Base-by-base conservation (phyloP, 345 rosid species). In the Erucastrum elatum region DNA sequence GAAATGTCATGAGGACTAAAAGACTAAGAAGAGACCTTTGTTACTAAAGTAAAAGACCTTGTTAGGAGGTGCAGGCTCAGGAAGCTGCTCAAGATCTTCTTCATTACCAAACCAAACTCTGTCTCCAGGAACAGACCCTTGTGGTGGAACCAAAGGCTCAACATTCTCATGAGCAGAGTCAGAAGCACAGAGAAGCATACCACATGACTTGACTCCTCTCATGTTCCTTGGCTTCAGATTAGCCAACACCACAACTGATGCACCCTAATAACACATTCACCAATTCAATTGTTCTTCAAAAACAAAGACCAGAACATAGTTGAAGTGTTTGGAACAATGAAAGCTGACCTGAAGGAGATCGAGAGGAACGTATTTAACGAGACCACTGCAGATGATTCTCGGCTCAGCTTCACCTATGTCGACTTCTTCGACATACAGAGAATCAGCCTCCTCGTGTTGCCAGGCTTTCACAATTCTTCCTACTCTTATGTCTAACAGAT, bases 381-480 rank as follows among this genome's bases (percentile, higher is more conserved):
- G 95, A 62, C 98, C 98, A 39, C 98, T 94, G 59, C 98, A 94
- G 29, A 94, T 90, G 79, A 88, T 88, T 77, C 97, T 83, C 0
- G 97, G 90, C 77, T 89, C 90, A 0, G 90, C 72, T 81, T 92
- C 97, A 1, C 97, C 98, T 1, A 94, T 81, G 39, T 94, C 97
- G 0, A 94, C 93, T 82, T 94, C 97, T 74, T 94, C 97, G 56
- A 90, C 97, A 46, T 94, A 94, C 0, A 94, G 92, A 2, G 98
- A 87, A 79, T 94, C 95, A 0, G 98, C 98, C 82, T 94, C 97
- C 64, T 89, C 95, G 77, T 94, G 98, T 59, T 88, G 88, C 98
- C 95, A 94, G 0, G 97, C 98, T 81, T 90, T 94, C 71, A 90
- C 79, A 0, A 94, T 80, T 44, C 87, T 80, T 8, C 97, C 98